Conservation (phyloP, 164 flowering plant species). For the Dillenia suffruticosa region DNA sequence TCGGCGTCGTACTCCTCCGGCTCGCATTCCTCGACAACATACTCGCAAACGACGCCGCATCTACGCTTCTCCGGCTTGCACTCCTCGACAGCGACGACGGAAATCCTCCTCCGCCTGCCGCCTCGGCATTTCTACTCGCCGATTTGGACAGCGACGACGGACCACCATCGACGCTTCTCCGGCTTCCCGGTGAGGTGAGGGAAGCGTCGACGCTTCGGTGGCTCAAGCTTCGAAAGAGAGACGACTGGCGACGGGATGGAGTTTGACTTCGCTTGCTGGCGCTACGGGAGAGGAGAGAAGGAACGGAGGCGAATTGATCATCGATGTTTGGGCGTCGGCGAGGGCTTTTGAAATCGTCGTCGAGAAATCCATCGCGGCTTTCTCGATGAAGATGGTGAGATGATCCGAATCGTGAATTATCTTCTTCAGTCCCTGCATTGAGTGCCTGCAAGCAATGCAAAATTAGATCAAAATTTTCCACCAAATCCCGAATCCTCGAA, state of each 20-base stretch:
- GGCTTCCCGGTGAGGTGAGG: slow-evolving; percentile 9
- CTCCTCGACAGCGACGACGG: slow-evolving; percentile 5
- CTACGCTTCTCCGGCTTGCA: slow-evolving; percentile 13
- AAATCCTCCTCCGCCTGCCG: too few species aligned
- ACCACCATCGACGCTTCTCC: slow-evolving; percentile 7
- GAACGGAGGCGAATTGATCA: slow-evolving; percentile 6
- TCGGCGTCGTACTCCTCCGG: slow-evolving; percentile 35
- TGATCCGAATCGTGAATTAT: neutral
- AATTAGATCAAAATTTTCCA: too few species aligned
- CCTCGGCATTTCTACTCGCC: neutral
- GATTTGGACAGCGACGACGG: neutral
- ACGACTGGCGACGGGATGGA: neutral
- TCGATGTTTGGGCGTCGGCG: slow-evolving; percentile 18
- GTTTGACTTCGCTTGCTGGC: slow-evolving; percentile 12
- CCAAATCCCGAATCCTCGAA: too few species aligned
- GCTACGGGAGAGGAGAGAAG: slow-evolving; percentile 9
- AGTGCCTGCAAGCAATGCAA: slow-evolving; percentile 12
- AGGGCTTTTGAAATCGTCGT: slow-evolving; percentile 4
- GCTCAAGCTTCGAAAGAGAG: slow-evolving; percentile 14
- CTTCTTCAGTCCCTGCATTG: slow-evolving; percentile 5
- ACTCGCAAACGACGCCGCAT: slow-evolving; percentile 1
- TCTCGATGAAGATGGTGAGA: too few species aligned
- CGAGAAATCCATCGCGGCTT: slow-evolving; percentile 13
- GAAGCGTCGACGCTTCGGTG: slow-evolving; percentile 7
- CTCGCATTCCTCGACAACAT: slow-evolving; percentile 20